Evolutionary conservation across 2,329 filamentous ascomycete genomes (phyloP), one percentile per base, ranked within the genome.

Genomic region (Phyllosticta citribraziliensis): DNA sequence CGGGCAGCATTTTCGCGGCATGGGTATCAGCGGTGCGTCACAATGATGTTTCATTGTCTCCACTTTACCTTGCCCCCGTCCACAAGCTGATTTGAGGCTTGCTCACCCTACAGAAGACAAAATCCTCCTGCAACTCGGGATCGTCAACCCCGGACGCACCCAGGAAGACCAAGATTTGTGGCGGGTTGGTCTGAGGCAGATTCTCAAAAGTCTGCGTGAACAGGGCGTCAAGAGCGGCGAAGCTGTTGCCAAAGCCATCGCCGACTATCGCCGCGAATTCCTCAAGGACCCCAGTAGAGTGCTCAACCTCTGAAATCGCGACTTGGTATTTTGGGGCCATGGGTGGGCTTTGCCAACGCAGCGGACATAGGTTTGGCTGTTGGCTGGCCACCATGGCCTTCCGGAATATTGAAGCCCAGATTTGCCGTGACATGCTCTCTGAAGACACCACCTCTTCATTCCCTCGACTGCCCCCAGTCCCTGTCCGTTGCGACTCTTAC

Each of bases 1-100:
- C 61, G 86, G 78, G 65, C 87, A 97, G 78, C 94, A 99, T 76
- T 92, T 96, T 72, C 80, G 81, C 67, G 79, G 84, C 64, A 88
- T 93, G 77, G 79, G 77, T 69, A 78, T 90, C 70, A 83, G 82
- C 76, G 90, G 90, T 95, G 82, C 84, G 88, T 89, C 72, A 67
- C 63, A 63, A 57, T 62, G 65, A 64, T 53, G 17, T 14, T 50
- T 52, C 27, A 9, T 62, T 25, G 25, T 55, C 51, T 53, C 50
- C 51, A 51, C 54, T 55, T 62, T 56, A 58, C 65, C 14, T n/a
- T 12, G 17, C 50, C 8, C 24, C 51, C 56, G 57, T 60, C 58
- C 71, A 64, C 66, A 67, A 64, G 73, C 74, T 78, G 67, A 79
- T 72, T 71, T 66, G 30, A 63, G 64, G 52, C 57, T 61, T 62